A percentile compares a stretch with the other conserved stretches of the same genome.
Conservation (phyloP, 2,329 filamentous ascomycete species). For the Colletotrichum falcatum region DNA sequence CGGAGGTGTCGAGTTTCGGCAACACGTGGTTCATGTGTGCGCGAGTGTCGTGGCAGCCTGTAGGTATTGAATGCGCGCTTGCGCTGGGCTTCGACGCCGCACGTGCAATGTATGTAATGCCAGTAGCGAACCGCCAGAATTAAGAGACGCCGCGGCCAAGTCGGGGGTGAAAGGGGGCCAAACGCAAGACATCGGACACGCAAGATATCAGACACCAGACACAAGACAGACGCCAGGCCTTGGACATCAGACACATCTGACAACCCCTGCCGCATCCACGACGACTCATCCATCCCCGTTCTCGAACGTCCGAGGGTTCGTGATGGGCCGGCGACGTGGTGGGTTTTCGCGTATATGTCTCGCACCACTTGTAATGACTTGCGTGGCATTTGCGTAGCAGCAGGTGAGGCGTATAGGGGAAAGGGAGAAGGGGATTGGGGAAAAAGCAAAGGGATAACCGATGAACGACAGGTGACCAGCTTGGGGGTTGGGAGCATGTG, state of each 20-base stretch:
- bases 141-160: not conserved
- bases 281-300: not conserved
- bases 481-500: not conserved
- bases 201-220: not conserved
- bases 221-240: not conserved
- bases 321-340: slow-evolving; percentile 28
- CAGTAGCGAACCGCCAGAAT: not conserved
- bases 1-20: slow-evolving; percentile 3
- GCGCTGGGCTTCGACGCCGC: not conserved
- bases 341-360: slow-evolving; percentile 36
- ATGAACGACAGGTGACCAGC: not conserved
- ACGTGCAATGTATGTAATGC: not conserved
- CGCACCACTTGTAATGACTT: not conserved
- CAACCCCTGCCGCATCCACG: slow-evolving; percentile 10
- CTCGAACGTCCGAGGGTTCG: slow-evolving; percentile 25
- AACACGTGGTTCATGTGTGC: not conserved
- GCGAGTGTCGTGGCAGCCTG: not conserved
- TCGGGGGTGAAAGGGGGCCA: not conserved
- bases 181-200: not conserved
- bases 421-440: too few relatives aligned
- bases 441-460: not conserved
- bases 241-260: not conserved
- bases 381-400: not conserved
- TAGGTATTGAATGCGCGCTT: not conserved
- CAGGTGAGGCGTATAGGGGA: not conserved